Conservation (phyloP, 371 early-diverging fungal genomes). For the Lichtheimia ornata region DNA sequence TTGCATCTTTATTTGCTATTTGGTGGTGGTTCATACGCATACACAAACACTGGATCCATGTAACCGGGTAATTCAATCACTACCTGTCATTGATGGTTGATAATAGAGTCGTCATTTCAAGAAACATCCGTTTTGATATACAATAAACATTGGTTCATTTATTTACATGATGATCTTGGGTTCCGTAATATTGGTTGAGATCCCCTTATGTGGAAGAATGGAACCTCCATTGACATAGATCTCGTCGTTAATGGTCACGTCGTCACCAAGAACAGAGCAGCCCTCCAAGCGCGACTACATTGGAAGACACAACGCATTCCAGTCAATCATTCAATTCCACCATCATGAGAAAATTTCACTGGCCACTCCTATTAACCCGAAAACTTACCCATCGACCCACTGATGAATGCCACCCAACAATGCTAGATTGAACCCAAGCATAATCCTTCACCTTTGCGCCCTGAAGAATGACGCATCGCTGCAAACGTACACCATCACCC, state of each 20-base stretch:
- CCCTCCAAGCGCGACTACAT: conserved; percentile 82
- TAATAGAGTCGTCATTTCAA: no score
- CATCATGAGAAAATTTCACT: no score
- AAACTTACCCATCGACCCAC: conserved; percentile 81
- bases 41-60: no score
- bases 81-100: no score
- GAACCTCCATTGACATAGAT: conserved; percentile 94
- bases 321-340: no score
- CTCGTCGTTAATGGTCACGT: conserved; percentile 91
- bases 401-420: conserved; percentile 97
- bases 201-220: conserved; percentile 93
- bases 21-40: no score
- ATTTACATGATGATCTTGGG: conserved; percentile 95
- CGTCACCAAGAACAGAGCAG: conserved; percentile 92
- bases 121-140: no score
- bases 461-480: conserved; percentile 91
- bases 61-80: no score
- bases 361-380: no score
- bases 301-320: no score
- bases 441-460: conserved; percentile 86
- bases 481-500: conserved; percentile 94
- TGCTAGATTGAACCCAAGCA: conserved; percentile 90
- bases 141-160: conserved; percentile 1
- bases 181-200: conserved; percentile 86
- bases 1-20: no score